Percentiles rank a stretch among this genome's conserved stretches.
Conservation (phyloP, 306 rosid species). For the Sindora glabra region DNA sequence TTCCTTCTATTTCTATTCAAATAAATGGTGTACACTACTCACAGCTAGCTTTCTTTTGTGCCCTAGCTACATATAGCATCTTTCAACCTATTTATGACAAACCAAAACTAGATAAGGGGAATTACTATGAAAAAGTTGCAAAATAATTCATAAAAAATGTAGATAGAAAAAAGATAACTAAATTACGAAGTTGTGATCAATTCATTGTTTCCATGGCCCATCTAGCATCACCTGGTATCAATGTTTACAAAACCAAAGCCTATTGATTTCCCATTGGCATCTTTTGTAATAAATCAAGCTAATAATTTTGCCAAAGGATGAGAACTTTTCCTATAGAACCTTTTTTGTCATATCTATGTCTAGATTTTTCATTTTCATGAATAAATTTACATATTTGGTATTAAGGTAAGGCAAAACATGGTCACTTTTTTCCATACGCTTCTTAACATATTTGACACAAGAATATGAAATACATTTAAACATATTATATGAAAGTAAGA, state of each 20-base stretch:
- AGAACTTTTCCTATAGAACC: slow-evolving; percentile 52
- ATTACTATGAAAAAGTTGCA: not conserved
- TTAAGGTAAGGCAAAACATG: slow-evolving; percentile 47
- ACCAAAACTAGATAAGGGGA: slow-evolving; percentile 9
- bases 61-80: slow-evolving; percentile 75
- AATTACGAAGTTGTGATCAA: slow-evolving; percentile 60
- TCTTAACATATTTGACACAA: slow-evolving; percentile 61
- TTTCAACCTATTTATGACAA: slow-evolving; percentile 51
- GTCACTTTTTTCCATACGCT: slow-evolving; percentile 55
- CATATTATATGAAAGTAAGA: not conserved
- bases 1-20: slow-evolving; percentile 76
- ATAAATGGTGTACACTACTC: slow-evolving; percentile 55
- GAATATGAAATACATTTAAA: slow-evolving; percentile 2
- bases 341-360: slow-evolving; percentile 54
- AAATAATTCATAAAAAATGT: not conserved
- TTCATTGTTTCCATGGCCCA: slow-evolving; percentile 65
- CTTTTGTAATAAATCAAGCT: slow-evolving; percentile 61
- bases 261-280: slow-evolving; percentile 49
- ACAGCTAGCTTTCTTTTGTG: slow-evolving; percentile 81
- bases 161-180: not conserved
- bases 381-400: slow-evolving; percentile 65
- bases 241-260: slow-evolving; percentile 82
- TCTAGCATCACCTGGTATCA: slow-evolving; percentile 70
- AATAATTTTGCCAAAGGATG: slow-evolving; percentile 57
- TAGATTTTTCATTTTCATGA: slow-evolving; percentile 73